Conservation (phyloP, 2,329 filamentous ascomycete genomes). For the Alternaria burnsii region DNA sequence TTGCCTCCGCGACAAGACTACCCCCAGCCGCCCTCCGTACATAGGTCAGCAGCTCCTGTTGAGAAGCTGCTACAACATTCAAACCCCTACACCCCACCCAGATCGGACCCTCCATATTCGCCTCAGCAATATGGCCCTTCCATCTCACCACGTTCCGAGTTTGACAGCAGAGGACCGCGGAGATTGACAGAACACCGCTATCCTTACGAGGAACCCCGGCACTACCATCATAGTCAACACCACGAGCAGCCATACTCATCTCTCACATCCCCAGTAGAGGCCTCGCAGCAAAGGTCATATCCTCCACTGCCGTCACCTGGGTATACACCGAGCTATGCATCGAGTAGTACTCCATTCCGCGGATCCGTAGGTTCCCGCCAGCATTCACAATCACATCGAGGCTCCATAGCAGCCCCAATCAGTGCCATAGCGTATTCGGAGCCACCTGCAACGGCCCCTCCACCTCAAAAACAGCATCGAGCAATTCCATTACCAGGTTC, state of each 20-base stretch:
- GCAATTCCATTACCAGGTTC: constrained; percentile 47
- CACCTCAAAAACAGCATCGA: constrained; percentile 39
- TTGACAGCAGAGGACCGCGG: constrained; percentile 40
- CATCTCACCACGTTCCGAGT: constrained; percentile 49
- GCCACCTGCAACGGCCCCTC: constrained; percentile 41
- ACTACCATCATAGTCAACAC: constrained; percentile 37
- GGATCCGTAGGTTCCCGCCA: constrained; percentile 49
- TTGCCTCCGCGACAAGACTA: constrained; percentile 43
- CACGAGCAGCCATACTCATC: constrained; percentile 47
- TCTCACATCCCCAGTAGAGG: constrained; percentile 49
- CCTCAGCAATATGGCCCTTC: constrained; percentile 50
- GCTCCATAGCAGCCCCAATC: constrained; percentile 43
- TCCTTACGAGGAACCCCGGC: constrained; percentile 45
- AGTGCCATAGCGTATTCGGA: constrained; percentile 46
- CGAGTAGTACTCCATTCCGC: constrained; percentile 50
- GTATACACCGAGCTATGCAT: constrained; percentile 52
- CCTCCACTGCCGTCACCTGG: constrained; percentile 49
- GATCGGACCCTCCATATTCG: constrained; percentile 52
- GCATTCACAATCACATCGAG: constrained; percentile 49
- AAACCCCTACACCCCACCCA: constrained; percentile 51
- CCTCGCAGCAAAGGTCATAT: constrained; percentile 45
- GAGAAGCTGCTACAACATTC: constrained; percentile 48
- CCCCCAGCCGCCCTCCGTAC: constrained; percentile 32
- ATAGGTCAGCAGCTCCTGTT: constrained; percentile 44
- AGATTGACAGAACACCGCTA: constrained; percentile 45